Base-by-base conservation (phyloP, 179 eudicot species). In the Drosera spatulata region DNA sequence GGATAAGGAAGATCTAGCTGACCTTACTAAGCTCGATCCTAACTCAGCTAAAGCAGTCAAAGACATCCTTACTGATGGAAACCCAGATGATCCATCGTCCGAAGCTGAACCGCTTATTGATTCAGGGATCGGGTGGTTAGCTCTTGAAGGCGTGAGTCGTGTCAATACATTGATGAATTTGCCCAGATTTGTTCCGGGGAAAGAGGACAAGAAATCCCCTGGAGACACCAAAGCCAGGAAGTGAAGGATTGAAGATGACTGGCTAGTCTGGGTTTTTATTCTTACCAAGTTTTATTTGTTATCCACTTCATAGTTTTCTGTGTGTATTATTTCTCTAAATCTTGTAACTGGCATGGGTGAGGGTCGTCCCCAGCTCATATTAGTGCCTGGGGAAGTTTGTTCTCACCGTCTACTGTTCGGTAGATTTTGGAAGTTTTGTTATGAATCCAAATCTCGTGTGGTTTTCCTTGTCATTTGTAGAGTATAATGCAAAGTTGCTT, bases 121-220 rank as follows among this genome's bases (percentile, higher is more conserved):
- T 2, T 13, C 44, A 39, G 60, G 50, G 13, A 37, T 57, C 50
- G 89, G 86, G 14, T 88, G 88, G 85, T 82, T 79, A 2, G 95
- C 96, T 2, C 86, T 81, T 14, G 95, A 88, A 64, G 96, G 96
- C 4, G 96, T 88, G 10, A 74, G 82, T 45, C 87, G 94, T 15
- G 87, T 80, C 4, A 80, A 88, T 76, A 88, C 96, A 14, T 48
- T 86, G 65, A 48, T 88, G 77, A 86, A 72, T 50, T 39, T 88
- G 68, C 95, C 96, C 3, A 74, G 85, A 77, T 83, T 22, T 22
- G 33, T 22, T 22, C 33, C 33, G 33, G 33, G 33, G 33, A 22
- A 22, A 22, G 33, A 22, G 33, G 33, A 22, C 33, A 22, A 22
- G 33, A 22, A 22, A 22, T 60, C 39, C 73, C 41, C 59, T 84